These are phyloP conservation scores for Mycogone perniciosa DNA, from an alignment of 2,329 filamentous ascomycete species.

Conservation along the genomic window DNA sequence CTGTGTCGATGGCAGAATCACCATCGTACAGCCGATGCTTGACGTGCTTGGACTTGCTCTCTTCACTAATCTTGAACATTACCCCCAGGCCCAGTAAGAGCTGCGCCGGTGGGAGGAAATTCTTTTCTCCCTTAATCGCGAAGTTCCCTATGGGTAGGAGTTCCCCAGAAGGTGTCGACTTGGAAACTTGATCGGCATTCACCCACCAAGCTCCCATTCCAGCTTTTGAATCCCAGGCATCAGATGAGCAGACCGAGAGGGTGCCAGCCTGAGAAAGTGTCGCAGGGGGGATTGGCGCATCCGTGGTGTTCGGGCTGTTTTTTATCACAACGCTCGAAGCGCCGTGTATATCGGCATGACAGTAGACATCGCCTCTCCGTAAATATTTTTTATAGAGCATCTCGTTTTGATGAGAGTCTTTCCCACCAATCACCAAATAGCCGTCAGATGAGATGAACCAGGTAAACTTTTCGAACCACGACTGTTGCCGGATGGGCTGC, in stretches of 20 bases:
- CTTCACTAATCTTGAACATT: constrained; percentile 82
- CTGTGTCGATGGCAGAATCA: constrained; percentile 13
- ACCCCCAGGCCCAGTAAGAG: constrained; percentile 82
- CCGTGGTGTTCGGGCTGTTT: constrained; percentile 69
- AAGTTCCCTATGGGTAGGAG: constrained; percentile 75
- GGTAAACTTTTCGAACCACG: constrained; percentile 97
- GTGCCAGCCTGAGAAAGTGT: constrained; percentile 87
- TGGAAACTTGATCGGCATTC: constrained; percentile 80
- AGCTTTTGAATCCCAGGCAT: constrained; percentile 93
- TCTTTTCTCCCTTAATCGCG: constrained; percentile 78
- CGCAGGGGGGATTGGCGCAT: constrained; percentile 84
- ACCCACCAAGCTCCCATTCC: constrained; percentile 97
- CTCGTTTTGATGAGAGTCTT: constrained; percentile 85
- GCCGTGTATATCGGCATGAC: constrained; percentile 82
- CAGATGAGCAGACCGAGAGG: constrained; percentile 76
- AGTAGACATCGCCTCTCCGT: constrained; percentile 83
- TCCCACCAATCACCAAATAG: constrained; percentile 83
- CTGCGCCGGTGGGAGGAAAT: constrained; percentile 81
- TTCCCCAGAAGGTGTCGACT: constrained; percentile 72
- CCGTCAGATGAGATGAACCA: constrained; percentile 96
- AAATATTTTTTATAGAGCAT: constrained; percentile 83
- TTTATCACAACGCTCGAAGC: constrained; percentile 85
- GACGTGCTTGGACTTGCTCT: constrained; percentile 73
- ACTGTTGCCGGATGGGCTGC: constrained; percentile 71
- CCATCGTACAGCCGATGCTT: constrained; percentile 50